phyloP scores from a whole-genome alignment of 1,284 basidiomycete species.

The Meira nashicola region DNA sequence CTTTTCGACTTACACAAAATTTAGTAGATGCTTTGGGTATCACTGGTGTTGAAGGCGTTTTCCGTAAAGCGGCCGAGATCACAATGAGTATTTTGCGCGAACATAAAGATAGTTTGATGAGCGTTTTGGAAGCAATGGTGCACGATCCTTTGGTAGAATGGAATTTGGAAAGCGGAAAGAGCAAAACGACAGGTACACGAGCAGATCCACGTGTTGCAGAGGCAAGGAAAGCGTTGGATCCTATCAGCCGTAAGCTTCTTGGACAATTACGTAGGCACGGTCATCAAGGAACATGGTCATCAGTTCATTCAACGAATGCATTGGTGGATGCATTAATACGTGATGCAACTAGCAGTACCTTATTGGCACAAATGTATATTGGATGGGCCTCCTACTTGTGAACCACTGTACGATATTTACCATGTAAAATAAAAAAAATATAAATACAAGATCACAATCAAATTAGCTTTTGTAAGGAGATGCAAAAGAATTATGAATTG shows the following conservation, averaged over 20 bases:
- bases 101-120: constrained; percentile 92
- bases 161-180: constrained; percentile 62
- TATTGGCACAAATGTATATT: constrained; percentile 45
- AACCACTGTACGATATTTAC: too few species aligned
- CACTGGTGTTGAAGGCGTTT: constrained; percentile 89
- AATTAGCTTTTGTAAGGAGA: too few species aligned
- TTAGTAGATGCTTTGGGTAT: constrained; percentile 88
- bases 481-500: too few species aligned
- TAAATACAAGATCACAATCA: too few species aligned
- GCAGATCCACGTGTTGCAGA: constrained; percentile 36
- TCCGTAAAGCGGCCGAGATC: constrained; percentile 86
- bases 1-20: constrained; percentile 93
- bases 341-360: constrained; percentile 40
- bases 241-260: constrained; percentile 46
- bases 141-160: constrained; percentile 97
- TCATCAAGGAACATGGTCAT: constrained; percentile 5
- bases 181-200: constrained; percentile 11
- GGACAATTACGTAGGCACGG: constrained; percentile 19
- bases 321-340: constrained; percentile 50
- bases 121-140: constrained; percentile 91
- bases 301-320: constrained; percentile 43
- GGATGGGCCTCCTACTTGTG: too few species aligned
- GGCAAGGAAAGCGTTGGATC: constrained; percentile 43
- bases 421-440: too few species aligned
- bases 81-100: constrained; percentile 80